Conservation (phyloP, 306 rosid genomes). For the Sindora glabra region DNA sequence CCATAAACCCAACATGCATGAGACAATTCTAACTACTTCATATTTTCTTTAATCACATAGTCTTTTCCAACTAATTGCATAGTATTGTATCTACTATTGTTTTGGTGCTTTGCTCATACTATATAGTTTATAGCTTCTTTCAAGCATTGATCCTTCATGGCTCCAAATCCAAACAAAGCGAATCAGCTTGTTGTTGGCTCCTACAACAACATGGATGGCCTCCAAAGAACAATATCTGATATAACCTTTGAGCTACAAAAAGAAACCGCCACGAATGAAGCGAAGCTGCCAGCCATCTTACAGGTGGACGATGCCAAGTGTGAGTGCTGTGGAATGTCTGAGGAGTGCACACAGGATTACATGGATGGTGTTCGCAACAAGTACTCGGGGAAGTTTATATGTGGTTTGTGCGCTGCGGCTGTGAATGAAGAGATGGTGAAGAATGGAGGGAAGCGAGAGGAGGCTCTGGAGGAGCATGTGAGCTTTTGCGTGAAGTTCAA, state of each 20-base stretch:
- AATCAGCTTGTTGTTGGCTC: conserved; percentile 1
- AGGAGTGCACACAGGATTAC: conserved; percentile 53
- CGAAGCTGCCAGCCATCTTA: conserved; percentile 1
- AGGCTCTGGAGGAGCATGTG: conserved; percentile 42
- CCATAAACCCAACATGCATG: neutral
- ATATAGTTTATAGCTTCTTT: neutral
- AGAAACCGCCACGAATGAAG: neutral
- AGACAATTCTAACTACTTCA: neutral
- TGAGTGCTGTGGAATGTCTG: conserved; percentile 62
- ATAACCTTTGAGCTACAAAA: conserved; percentile 17
- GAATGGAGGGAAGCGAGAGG: conserved; percentile 37
- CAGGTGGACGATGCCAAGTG: conserved; percentile 42
- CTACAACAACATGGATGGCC: conserved; percentile 21
- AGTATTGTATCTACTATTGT: no score
- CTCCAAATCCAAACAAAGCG: conserved; percentile 16
- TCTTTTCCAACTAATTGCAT: no score
- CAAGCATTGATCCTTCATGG: conserved; percentile 23
- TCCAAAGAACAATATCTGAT: conserved; percentile 42
- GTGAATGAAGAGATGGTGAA: conserved; percentile 49
- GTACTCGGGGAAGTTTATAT: conserved; percentile 42
- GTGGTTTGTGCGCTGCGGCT: conserved; percentile 54
- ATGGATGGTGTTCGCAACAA: conserved; percentile 15
- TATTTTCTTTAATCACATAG: neutral
- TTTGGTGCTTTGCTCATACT: neutral
- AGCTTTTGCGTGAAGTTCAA: conserved; percentile 47